Conservation (phyloP, 768 basidiomycete genomes). For the Steccherinum ochraceum region DNA sequence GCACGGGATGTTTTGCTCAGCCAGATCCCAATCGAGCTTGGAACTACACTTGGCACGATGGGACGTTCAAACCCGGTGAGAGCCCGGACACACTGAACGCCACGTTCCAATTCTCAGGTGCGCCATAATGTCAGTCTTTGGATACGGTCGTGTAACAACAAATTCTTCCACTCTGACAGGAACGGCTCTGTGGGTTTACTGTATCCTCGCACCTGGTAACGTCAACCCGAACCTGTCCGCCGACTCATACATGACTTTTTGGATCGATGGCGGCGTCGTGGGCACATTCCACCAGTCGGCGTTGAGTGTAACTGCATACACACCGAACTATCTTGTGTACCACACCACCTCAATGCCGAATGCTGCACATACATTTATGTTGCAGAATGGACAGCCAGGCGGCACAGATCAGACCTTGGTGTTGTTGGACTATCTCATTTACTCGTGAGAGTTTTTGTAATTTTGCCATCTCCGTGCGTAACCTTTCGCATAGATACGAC, state of each 20-base stretch:
- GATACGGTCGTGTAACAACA: not conserved
- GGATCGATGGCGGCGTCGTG: constrained; percentile 27
- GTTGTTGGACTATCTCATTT: constrained; percentile 9
- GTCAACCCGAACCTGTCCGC: constrained; percentile 16
- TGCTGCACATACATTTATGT: constrained; percentile 8
- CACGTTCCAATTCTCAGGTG: not conserved
- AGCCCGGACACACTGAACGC: constrained; percentile 7
- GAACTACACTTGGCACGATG: constrained; percentile 32
- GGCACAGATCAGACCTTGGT: not conserved
- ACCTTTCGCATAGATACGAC: not conserved
- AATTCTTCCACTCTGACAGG: constrained; percentile 27
- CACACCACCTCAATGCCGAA: constrained; percentile 21
- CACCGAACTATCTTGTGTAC: constrained; percentile 32
- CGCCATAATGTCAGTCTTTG: not conserved
- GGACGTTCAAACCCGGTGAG: constrained; percentile 9
- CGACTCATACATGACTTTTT: constrained; percentile 31
- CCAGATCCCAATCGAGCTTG: constrained; percentile 16
- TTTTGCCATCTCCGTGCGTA: too few species aligned
- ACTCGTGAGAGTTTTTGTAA: too few species aligned
- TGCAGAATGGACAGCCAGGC: constrained; percentile 8
- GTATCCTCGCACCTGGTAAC: constrained; percentile 28
- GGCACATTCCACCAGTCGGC: constrained; percentile 23
- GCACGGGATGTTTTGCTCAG: constrained; percentile 21
- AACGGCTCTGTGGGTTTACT: constrained; percentile 38
- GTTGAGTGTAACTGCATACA: constrained; percentile 14